A percentile compares a stretch with the other conserved stretches of the same genome.
Conservation (phyloP, 1,284 basidiomycete genomes). For the Cronartium quercuum region DNA sequence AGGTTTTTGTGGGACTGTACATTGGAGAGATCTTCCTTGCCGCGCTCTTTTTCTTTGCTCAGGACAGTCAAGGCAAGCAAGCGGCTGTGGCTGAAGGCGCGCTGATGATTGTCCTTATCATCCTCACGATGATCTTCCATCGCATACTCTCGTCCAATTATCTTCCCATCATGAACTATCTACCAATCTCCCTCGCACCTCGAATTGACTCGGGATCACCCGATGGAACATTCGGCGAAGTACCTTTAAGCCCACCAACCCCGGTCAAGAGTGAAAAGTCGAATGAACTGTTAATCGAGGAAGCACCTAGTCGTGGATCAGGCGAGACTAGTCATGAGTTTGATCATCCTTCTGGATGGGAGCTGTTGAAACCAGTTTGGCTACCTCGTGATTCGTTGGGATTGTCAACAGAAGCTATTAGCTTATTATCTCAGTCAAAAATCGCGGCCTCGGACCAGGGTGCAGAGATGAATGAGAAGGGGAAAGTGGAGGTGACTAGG, state of each 20-base stretch:
- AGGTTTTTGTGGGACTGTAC: constrained; percentile 37
- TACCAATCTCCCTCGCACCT: constrained; percentile 22
- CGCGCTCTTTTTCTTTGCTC: constrained; percentile 30
- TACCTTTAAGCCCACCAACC: not conserved
- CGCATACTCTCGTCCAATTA: constrained; percentile 5
- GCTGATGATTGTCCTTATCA: constrained; percentile 31
- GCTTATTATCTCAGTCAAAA: constrained; percentile 57
- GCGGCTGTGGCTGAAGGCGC: constrained; percentile 21
- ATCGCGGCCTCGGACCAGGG: constrained; percentile 58
- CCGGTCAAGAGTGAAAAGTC: not conserved
- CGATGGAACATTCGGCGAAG: constrained; percentile 1
- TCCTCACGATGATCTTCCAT: constrained; percentile 21
- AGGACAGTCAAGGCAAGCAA: not conserved
- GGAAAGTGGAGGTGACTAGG: constrained; percentile 26
- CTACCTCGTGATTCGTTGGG: constrained; percentile 67
- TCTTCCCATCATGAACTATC: constrained; percentile 30
- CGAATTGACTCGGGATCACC: not conserved
- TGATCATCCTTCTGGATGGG: constrained; percentile 44
- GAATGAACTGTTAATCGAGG: constrained; percentile 22
- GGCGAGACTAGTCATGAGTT: constrained; percentile 41
- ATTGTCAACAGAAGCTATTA: constrained; percentile 60
- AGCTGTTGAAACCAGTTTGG: constrained; percentile 62
- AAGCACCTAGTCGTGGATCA: constrained; percentile 34
- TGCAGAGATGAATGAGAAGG: constrained; percentile 61
- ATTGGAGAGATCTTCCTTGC: constrained; percentile 29